phyloP scores from a whole-genome alignment of 352 stramenopile genomes.

The Phytophthora fragariae region DNA sequence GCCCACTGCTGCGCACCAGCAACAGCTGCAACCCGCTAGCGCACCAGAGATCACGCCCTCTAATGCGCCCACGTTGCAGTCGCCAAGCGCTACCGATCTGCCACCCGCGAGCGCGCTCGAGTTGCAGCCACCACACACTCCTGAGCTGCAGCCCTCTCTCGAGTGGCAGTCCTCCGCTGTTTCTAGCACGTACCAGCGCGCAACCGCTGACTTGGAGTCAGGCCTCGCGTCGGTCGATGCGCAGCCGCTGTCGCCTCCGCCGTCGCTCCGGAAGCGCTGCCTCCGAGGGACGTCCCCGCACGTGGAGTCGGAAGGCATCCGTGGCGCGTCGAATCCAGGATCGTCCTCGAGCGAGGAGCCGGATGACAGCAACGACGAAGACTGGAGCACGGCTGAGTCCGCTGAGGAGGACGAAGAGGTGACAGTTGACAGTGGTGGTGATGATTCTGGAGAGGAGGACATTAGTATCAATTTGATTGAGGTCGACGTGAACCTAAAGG shows the following conservation, averaged over 20 bases:
- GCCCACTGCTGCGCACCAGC: not conserved
- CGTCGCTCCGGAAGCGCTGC: not conserved
- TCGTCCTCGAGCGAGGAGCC: not conserved
- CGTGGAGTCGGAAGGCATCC: no score
- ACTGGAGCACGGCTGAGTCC: not conserved
- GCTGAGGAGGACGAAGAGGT: not conserved
- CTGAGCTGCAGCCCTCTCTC: no score
- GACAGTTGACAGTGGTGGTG: not conserved
- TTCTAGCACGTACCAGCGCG: no score
- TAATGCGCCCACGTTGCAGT: no score
- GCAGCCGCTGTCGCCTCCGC: no score
- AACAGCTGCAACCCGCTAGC: not conserved
- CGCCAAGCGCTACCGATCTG: no score
- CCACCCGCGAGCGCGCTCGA: no score
- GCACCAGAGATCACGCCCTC: not conserved
- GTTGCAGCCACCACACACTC: no score
- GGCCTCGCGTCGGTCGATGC: no score
- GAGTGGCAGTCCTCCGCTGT: no score
- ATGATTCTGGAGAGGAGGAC: not conserved
- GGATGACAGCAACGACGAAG: slow-evolving; percentile 2
- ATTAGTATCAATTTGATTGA: slow-evolving; percentile 19
- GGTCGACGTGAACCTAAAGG: not conserved
- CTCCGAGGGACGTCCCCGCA: not conserved
- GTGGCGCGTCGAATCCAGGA: no score
- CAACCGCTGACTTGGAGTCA: no score